Percentiles rank a stretch among this genome's conserved stretches.
Conservation (phyloP, 1,284 basidiomycete species). For the Naganishia albida region DNA sequence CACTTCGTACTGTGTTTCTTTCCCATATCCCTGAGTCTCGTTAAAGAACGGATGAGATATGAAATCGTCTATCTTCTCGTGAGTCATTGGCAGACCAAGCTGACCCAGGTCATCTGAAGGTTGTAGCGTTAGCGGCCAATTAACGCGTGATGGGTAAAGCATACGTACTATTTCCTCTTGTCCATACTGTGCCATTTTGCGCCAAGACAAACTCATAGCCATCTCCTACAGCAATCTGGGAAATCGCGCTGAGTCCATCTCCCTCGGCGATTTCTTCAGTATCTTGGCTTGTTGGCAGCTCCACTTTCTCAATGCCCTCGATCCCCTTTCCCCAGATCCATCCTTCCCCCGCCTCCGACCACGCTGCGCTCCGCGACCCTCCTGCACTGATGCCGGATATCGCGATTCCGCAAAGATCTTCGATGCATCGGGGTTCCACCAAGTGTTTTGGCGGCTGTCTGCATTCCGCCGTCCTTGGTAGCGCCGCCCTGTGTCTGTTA, state of each 20-base stretch:
- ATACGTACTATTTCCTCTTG: slow-evolving; percentile 44
- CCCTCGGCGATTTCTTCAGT: slow-evolving; percentile 28
- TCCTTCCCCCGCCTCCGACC: slow-evolving; percentile 41
- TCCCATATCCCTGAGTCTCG: neutral
- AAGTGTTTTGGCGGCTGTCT: slow-evolving; percentile 5
- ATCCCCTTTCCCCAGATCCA: slow-evolving; percentile 38
- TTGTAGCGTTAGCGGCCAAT: neutral
- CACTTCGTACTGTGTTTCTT: neutral
- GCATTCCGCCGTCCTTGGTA: slow-evolving; percentile 13
- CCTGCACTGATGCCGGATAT: slow-evolving; percentile 37
- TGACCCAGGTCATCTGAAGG: slow-evolving; percentile 44
- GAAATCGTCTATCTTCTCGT: slow-evolving; percentile 13
- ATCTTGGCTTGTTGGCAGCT: slow-evolving; percentile 17
- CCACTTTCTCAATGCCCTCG: slow-evolving; percentile 32
- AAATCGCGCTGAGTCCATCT: slow-evolving; percentile 23
- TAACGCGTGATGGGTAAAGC: neutral
- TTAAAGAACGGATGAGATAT: slow-evolving; percentile 25
- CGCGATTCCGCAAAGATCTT: slow-evolving; percentile 42
- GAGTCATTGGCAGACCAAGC: slow-evolving; percentile 35
- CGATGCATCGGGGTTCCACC: slow-evolving; percentile 29
- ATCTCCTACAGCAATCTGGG: slow-evolving; percentile 40
- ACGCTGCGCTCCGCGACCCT: slow-evolving; percentile 38
- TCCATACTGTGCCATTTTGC: slow-evolving; percentile 35
- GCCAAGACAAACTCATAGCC: slow-evolving; percentile 43
- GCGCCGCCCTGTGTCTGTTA: slow-evolving; percentile 20